Percentiles rank a stretch among this genome's conserved stretches.
Evolutionary conservation across 345 rosid species (phyloP).

Genomic region (Eutrema japonicum): DNA sequence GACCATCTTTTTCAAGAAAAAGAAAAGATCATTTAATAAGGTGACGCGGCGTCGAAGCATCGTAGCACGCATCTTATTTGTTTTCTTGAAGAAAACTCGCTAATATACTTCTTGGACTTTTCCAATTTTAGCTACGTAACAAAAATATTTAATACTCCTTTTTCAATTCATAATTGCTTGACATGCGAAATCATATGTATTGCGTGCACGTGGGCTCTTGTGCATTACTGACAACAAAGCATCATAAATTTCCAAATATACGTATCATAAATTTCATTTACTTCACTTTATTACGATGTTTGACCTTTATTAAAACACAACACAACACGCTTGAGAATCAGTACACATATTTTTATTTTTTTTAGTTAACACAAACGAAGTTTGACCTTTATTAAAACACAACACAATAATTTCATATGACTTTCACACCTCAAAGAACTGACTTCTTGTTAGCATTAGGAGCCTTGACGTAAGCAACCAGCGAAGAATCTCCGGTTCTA

Average conservation of each 20-base stretch:
- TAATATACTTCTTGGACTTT: neutral
- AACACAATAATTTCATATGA: neutral
- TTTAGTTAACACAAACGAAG: neutral
- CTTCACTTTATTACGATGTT: conserved; percentile 26
- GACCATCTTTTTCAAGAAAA: no score
- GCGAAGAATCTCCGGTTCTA: conserved; percentile 34
- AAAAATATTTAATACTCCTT: no score
- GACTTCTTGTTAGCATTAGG: conserved; percentile 29
- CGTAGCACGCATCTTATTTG: neutral
- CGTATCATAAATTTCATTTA: neutral
- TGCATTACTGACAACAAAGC: conserved; percentile 19
- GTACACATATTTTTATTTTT: neutral
- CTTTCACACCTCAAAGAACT: conserved; percentile 24
- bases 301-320: no score
- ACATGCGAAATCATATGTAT: neutral
- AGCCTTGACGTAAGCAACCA: conserved; percentile 45
- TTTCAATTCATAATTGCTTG: conserved; percentile 2
- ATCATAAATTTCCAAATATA: neutral
- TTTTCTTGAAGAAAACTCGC: neutral
- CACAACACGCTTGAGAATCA: conserved; percentile 23
- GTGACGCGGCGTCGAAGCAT: conserved; percentile 17
- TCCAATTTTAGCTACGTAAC: neutral
- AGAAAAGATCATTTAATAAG: no score
- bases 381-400: conserved; percentile 15
- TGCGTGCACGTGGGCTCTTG: conserved; percentile 14